Evolutionary conservation across 1,139 yeast species (phyloP).

Genomic region (Eremothecium cymbalariae): DNA sequence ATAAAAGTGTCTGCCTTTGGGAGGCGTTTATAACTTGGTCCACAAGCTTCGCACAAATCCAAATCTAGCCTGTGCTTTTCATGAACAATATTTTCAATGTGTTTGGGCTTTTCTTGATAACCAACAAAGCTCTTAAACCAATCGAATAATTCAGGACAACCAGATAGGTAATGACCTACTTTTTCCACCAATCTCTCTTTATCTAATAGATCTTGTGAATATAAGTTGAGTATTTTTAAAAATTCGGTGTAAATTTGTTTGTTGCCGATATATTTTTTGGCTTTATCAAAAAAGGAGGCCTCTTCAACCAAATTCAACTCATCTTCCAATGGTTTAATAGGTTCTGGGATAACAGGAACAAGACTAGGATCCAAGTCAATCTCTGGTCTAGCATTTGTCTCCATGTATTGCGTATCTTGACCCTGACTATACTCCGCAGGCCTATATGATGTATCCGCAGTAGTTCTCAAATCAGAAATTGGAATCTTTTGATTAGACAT

Average conservation of each 20-base stretch:
- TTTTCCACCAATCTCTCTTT: slow-evolving; percentile 73
- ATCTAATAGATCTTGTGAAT: slow-evolving; percentile 84
- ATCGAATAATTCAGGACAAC: slow-evolving; percentile 65
- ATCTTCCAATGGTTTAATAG: slow-evolving; percentile 61
- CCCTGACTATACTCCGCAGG: slow-evolving; percentile 13
- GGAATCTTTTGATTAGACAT: slow-evolving; percentile 31
- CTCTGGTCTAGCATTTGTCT: slow-evolving; percentile 46
- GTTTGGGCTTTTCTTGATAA: slow-evolving; percentile 65
- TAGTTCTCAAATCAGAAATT: slow-evolving; percentile 33
- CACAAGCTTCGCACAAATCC: slow-evolving; percentile 73
- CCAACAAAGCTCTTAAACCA: slow-evolving; percentile 95
- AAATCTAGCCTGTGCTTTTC: slow-evolving; percentile 87
- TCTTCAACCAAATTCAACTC: slow-evolving; percentile 69
- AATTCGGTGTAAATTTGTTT: slow-evolving; percentile 89
- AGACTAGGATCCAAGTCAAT: slow-evolving; percentile 54
- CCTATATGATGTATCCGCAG: slow-evolving; percentile 11
- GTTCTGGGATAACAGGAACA: slow-evolving; percentile 82
- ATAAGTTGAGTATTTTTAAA: slow-evolving; percentile 74
- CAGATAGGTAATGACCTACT: slow-evolving; percentile 78
- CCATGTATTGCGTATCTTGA: slow-evolving; percentile 36
- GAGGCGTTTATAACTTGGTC: slow-evolving; percentile 86
- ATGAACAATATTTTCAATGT: slow-evolving; percentile 79
- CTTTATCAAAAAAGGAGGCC: slow-evolving; percentile 82
- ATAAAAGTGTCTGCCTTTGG: slow-evolving; percentile 93
- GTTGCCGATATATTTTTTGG: slow-evolving; percentile 80